Base-by-base conservation (phyloP, 2,329 filamentous ascomycete species). In the Sarocladium kiliense region DNA sequence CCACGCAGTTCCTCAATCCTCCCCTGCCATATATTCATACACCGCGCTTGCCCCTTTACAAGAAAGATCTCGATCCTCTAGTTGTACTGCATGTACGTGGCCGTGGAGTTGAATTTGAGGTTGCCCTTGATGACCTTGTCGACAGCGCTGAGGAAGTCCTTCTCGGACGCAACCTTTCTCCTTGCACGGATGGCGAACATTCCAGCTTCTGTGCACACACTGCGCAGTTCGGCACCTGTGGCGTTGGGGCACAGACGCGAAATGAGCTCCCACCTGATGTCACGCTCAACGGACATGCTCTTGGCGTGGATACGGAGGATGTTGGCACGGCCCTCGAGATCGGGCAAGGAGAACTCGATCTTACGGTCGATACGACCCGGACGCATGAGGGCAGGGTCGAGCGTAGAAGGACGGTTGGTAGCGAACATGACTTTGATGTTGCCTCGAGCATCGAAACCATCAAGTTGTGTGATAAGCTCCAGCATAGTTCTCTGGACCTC, bases 391-490 rank as follows among this genome's bases (percentile, higher is more conserved):
- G 93, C 93, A n/a, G 93, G 93, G 68, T 97, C 93, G 55, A 97
- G 81, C 3, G 93, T 97, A 3, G 91, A 96, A 2, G 93, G 93
- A 71, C 93, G 82, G 81, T 97, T 97, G 69, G 93, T 97, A 57
- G 93, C 93, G 68, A 97, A 97, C 93, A 97, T 97, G 74, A 97
- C 93, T 76, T 97, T 97, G 81, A 97, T 97, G 74, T 97, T 97
- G 71, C 93, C 93, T 71, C 93, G 83, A 50, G 91, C 89, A 68
- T 97, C 93, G 77, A 97, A 97, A 60, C 93, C 93, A 67, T 97
- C 93, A 47, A 97, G 80, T 73, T 97, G 93, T 32, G 93, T 97
- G 68, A 97, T 97, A 54, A 97, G 81, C 70, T 97, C 93, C 79
- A 97, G 76, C 93, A 97, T 97, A 61, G 93, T 97, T 77, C 93